Percentiles rank a stretch among this genome's conserved stretches.
Evolutionary conservation across 1,284 basidiomycete species (phyloP).

Genomic region (Naganishia albida): DNA sequence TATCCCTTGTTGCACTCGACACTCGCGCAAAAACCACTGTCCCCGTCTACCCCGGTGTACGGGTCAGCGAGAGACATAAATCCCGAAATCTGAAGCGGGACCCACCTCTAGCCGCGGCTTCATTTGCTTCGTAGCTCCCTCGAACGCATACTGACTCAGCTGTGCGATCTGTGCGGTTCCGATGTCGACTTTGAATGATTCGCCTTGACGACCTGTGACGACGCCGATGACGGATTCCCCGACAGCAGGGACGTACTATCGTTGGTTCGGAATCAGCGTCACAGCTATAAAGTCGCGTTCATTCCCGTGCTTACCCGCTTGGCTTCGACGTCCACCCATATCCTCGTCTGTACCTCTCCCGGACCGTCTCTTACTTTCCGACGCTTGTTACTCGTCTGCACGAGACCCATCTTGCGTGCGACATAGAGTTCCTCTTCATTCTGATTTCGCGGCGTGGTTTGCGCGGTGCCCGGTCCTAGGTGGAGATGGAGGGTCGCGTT

Average conservation of each 20-base stretch:
- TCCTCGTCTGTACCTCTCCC: conserved; percentile 23
- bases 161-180: conserved; percentile 55
- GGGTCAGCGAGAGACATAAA: not conserved
- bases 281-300: not conserved
- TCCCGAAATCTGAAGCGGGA: conserved; percentile 1
- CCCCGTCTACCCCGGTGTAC: conserved; percentile 51
- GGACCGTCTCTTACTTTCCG: conserved; percentile 34
- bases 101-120: conserved; percentile 58
- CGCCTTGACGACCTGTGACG: conserved; percentile 56
- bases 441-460: conserved; percentile 8
- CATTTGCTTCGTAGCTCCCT: conserved; percentile 58
- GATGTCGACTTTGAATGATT: conserved; percentile 59
- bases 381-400: conserved; percentile 37
- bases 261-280: not conserved
- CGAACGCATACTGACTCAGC: conserved; percentile 58
- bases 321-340: conserved; percentile 50
- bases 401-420: conserved; percentile 46
- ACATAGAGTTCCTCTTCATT: conserved; percentile 34
- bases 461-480: conserved; percentile 37
- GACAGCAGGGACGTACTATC: conserved; percentile 55
- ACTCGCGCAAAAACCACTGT: conserved; percentile 57
- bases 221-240: conserved; percentile 57
- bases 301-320: conserved; percentile 43
- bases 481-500: conserved; percentile 23
- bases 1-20: conserved; percentile 55